A percentile compares a stretch with the other conserved stretches of the same genome.
These are phyloP conservation scores for Acorus gramineus DNA, from an alignment of 106 monocot genomes.

Conservation along the genomic window DNA sequence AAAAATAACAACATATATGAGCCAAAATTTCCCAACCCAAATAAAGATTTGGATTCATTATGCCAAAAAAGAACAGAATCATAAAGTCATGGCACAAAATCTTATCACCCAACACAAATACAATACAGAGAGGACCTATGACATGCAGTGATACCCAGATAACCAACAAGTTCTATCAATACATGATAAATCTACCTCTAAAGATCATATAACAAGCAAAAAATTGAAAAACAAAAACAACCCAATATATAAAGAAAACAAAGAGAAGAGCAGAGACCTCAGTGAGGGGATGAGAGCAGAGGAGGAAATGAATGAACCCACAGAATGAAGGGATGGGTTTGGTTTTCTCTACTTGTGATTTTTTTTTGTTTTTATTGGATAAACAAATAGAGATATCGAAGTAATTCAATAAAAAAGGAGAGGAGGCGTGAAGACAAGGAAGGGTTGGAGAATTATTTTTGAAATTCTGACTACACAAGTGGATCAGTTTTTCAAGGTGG, in stretches of 20 bases:
- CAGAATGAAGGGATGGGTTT: not conserved
- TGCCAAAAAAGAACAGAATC: too few species aligned
- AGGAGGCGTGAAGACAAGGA: not conserved
- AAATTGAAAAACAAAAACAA: not conserved
- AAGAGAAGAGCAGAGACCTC: conserved; percentile 5
- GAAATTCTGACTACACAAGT: not conserved
- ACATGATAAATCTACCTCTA: not conserved
- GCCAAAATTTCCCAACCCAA: too few species aligned
- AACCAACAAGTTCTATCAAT: not conserved
- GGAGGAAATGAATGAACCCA: not conserved
- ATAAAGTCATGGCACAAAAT: too few species aligned
- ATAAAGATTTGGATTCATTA: too few species aligned
- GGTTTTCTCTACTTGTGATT: too few species aligned
- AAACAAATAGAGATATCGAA: not conserved
- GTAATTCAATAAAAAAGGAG: not conserved
- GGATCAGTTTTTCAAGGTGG: conserved; percentile 54
- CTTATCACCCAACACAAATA: too few species aligned
- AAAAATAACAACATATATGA: too few species aligned
- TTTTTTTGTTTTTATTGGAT: not conserved
- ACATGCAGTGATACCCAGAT: too few species aligned
- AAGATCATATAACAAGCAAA: not conserved
- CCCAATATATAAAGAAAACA: not conserved
- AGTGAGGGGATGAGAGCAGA: not conserved
- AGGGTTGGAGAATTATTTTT: not conserved
- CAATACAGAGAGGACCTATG: too few species aligned